Percentiles rank a stretch among this genome's conserved stretches.
Conservation (phyloP, 108 stramenopile species). For the Cylindrotheca fusiformis region DNA sequence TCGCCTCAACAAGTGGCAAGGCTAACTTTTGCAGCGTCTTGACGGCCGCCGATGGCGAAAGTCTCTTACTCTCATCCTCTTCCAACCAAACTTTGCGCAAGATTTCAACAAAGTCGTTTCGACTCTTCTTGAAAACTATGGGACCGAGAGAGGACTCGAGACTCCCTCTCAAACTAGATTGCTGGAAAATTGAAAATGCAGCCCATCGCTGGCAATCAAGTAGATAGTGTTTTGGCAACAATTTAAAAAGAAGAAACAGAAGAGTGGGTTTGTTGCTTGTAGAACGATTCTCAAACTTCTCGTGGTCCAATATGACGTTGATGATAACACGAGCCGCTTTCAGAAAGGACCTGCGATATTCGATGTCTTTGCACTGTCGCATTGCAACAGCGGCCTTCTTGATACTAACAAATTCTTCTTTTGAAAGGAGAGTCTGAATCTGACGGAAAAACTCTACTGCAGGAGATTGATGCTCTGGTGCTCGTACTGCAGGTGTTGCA, state of each 20-base stretch:
- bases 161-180: slow-evolving; percentile 27
- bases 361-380: slow-evolving; percentile 49
- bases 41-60: slow-evolving; percentile 2
- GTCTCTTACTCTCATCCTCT: not conserved
- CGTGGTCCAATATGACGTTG: slow-evolving; percentile 27
- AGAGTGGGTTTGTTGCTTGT: slow-evolving; percentile 33
- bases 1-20: not conserved
- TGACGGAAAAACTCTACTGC: slow-evolving; percentile 19
- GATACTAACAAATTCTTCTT: slow-evolving; percentile 48
- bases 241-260: slow-evolving; percentile 51
- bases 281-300: slow-evolving; percentile 14
- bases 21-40: slow-evolving; percentile 4
- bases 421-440: slow-evolving; percentile 12
- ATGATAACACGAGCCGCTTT: slow-evolving; percentile 29
- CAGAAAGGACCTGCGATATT: slow-evolving; percentile 30
- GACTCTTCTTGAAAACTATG: slow-evolving; percentile 24
- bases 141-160: slow-evolving; percentile 29
- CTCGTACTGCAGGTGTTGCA: slow-evolving; percentile 6
- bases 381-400: slow-evolving; percentile 59
- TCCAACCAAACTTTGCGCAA: slow-evolving; percentile 28
- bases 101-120: slow-evolving; percentile 17
- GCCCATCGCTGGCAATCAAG: slow-evolving; percentile 46
- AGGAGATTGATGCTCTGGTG: not conserved
- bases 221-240: slow-evolving; percentile 52
- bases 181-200: slow-evolving; percentile 34